Base-by-base conservation (phyloP, 768 basidiomycete species). In the Kwoniella botswanensis region DNA sequence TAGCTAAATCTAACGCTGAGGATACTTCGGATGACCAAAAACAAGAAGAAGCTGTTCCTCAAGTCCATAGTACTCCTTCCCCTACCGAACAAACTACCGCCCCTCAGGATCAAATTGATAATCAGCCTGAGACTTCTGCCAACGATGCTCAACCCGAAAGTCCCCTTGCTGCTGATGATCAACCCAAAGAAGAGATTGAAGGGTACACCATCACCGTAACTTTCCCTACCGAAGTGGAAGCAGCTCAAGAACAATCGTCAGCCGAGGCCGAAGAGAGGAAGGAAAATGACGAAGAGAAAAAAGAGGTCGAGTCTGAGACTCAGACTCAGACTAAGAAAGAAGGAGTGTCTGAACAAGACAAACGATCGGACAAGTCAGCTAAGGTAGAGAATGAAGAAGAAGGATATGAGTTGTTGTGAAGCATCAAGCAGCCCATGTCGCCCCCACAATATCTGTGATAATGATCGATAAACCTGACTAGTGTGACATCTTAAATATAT, bases 361-460 rank as follows among this genome's bases (percentile, higher is more conserved):
- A 50, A 35, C 35, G 56, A 43, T 53, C 56, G 2, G 70, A 71
- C 11, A 58, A 57, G 10, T 64, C 63, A 43, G 63, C 62, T 29
- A 65, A 13, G 52, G 65, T 65, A 7, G 58, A 71, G 59, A 63
- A 59, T 29, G 68, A 46, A 21, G 58, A 62, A 56, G 71, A 71
- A 22, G 71, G 71, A 10, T 71, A 71, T 29, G 71, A 71, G 50
- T 35, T 71, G 26, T 12, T 71, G 12, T 71, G 42, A 59, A 18
- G 12, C 12, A 6, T 21, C 2, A 41, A n/a, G 35, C 43, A 3
- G 9, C n/a, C 43, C 35, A 9, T 35, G 6, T 35, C 35, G 35
- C 7, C 35, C 35, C 4, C 35, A 35, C 35, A 35, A 35, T 6
- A 35, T 35, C 35, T 35, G 5, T 9, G 35, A 35, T 4, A 35